These are phyloP conservation scores for Pseudisothecium myosuroides DNA, from an alignment of 225 moss, liverwort and hornwort species.

Conservation along the genomic window DNA sequence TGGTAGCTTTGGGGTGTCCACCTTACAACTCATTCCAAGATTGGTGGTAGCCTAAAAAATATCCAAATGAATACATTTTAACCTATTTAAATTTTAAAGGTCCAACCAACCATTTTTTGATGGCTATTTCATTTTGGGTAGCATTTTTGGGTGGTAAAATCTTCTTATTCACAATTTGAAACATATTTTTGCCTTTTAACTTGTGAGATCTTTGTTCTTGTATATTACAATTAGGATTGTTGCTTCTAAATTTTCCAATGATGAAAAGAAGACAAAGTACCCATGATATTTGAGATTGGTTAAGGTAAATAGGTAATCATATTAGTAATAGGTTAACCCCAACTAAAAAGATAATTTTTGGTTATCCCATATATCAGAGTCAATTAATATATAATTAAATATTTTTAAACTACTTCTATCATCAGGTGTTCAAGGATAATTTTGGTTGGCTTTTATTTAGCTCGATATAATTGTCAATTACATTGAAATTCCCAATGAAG, in stretches of 20 bases:
- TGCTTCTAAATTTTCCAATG: background rate
- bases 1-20: fast-evolving
- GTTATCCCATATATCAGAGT: background rate
- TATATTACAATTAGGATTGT: no score
- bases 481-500: background rate
- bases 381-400: background rate
- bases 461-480: fast-evolving
- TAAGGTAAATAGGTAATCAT: no score
- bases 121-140: no score
- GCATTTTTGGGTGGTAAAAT: no score
- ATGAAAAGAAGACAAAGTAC: background rate
- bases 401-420: background rate
- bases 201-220: background rate
- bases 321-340: background rate
- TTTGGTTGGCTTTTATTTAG: background rate
- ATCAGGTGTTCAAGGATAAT: background rate
- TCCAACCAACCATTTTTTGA: background rate
- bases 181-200: background rate
- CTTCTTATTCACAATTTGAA: no score
- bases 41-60: background rate
- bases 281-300: background rate
- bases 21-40: background rate
- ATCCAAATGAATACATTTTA: background rate
- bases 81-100: background rate
- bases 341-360: background rate